These are phyloP conservation scores for Kodamaea kaohsiungensis DNA, from an alignment of 805 yeast species.

Conservation along the genomic window DNA sequence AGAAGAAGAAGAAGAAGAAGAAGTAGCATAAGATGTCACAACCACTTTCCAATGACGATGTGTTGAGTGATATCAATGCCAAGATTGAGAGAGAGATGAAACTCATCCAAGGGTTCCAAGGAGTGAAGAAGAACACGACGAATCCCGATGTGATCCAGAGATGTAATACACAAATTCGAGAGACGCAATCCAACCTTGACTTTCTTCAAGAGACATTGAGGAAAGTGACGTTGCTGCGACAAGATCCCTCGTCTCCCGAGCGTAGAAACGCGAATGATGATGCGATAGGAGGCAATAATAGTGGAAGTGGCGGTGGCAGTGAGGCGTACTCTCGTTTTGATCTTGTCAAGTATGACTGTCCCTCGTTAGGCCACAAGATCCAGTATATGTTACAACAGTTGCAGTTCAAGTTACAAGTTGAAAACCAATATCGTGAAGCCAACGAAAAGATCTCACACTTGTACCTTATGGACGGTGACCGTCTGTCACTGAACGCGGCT, in stretches of 20 bases:
- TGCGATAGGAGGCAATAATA: neutral
- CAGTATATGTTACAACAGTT: slow-evolving; percentile 94
- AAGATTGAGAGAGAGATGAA: slow-evolving; percentile 89
- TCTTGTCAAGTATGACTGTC: slow-evolving; percentile 87
- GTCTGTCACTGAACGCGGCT: slow-evolving; percentile 81
- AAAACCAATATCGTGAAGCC: slow-evolving; percentile 89
- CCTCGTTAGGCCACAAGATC: slow-evolving; percentile 90
- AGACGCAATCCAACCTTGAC: slow-evolving; percentile 87
- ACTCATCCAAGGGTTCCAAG: slow-evolving; percentile 84
- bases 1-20: neutral
- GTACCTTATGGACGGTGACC: slow-evolving; percentile 90
- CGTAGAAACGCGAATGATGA: slow-evolving; percentile 1
- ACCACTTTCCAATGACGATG: slow-evolving; percentile 23
- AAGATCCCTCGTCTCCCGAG: slow-evolving; percentile 12
- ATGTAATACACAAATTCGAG: slow-evolving; percentile 87
- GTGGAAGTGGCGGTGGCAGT: neutral
- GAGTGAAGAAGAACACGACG: slow-evolving; percentile 72
- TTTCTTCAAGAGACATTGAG: slow-evolving; percentile 78
- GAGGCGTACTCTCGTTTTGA: slow-evolving; percentile 67
- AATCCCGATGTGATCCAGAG: slow-evolving; percentile 85
- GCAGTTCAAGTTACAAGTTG: slow-evolving; percentile 91
- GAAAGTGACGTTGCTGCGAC: slow-evolving; percentile 46
- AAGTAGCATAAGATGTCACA: slow-evolving; percentile 8
- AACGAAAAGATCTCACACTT: slow-evolving; percentile 85
- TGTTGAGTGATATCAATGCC: slow-evolving; percentile 66